These are phyloP conservation scores for Nothophaeocryptopus gaeumannii DNA, from an alignment of 2,329 filamentous ascomycete species.

Conservation along the genomic window DNA sequence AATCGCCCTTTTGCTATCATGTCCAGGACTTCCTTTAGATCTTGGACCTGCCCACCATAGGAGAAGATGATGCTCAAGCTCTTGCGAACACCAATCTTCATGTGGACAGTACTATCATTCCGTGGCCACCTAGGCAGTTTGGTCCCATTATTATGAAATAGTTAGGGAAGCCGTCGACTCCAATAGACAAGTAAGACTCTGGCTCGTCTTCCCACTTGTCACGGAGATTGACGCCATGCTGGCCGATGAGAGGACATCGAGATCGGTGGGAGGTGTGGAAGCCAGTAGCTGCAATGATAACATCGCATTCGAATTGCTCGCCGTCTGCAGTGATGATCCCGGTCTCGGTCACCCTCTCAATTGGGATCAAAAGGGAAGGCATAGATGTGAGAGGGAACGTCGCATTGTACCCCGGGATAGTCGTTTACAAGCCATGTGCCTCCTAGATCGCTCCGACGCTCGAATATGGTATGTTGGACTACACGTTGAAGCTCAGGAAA, in stretches of 20 bases:
- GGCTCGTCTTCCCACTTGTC: slow-evolving; percentile 37
- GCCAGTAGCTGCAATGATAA: slow-evolving; percentile 38
- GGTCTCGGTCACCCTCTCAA: slow-evolving; percentile 36
- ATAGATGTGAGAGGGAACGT: slow-evolving; percentile 9
- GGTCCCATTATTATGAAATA: slow-evolving; percentile 27
- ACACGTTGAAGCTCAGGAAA: slow-evolving; percentile 1
- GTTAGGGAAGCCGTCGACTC: slow-evolving; percentile 29
- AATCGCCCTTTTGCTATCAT: slow-evolving; percentile 35
- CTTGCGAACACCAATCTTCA: slow-evolving; percentile 47
- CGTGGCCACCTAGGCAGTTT: slow-evolving; percentile 14
- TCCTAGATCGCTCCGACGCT: slow-evolving; percentile 6
- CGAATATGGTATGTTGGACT: slow-evolving; percentile 2
- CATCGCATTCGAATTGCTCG: slow-evolving; percentile 25
- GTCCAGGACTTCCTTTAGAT: slow-evolving; percentile 36
- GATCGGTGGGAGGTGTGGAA: slow-evolving; percentile 35
- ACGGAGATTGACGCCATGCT: slow-evolving; percentile 29
- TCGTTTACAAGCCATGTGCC: slow-evolving; percentile 8
- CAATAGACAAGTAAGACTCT: slow-evolving; percentile 35
- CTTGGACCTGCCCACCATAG: slow-evolving; percentile 43
- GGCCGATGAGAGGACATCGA: slow-evolving; percentile 28
- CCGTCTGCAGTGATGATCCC: slow-evolving; percentile 41
- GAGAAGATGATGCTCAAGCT: slow-evolving; percentile 44
- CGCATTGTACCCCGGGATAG: slow-evolving; percentile 9
- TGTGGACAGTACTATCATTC: slow-evolving; percentile 42
- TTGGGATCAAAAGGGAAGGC: slow-evolving; percentile 19